Evolutionary conservation across 208 protist species (phyloP).

Genomic region (Leishmania lainsoni): DNA sequence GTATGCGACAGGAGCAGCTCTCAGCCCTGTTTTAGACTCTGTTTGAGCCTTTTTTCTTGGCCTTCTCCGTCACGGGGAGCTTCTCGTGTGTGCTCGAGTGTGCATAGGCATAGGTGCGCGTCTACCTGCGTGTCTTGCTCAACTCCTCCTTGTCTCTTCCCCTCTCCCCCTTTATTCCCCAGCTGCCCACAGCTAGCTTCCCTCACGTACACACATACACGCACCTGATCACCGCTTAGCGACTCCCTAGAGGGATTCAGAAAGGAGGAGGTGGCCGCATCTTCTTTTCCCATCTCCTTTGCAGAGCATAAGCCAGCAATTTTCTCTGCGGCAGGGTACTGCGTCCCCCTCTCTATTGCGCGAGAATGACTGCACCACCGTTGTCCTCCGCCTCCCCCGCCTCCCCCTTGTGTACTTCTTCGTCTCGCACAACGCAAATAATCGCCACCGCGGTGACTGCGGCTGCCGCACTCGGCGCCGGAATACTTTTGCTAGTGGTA

Average conservation of each 20-base stretch:
- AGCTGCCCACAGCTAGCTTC: background rate
- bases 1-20: background rate
- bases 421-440: conserved; percentile 17
- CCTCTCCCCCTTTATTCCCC: background rate
- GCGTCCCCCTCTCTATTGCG: background rate
- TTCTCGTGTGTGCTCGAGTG: background rate
- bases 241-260: background rate
- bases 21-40: background rate
- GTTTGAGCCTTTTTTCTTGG: background rate
- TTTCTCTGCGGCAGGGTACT: background rate
- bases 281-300: background rate
- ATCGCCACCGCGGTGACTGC: conserved; percentile 28
- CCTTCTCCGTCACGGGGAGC: background rate
- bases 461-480: conserved; percentile 21
- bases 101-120: background rate
- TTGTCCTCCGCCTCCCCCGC: background rate
- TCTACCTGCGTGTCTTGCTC: too few species aligned
- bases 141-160: too few species aligned
- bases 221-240: background rate
- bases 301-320: background rate
- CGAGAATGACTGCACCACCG: background rate
- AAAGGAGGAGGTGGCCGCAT: background rate
- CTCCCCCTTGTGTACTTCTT: background rate
- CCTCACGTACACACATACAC: background rate
- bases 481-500: conserved; percentile 8